phyloP scores from a whole-genome alignment of 1,284 basidiomycete genomes.

The Wallemia mellicola region DNA sequence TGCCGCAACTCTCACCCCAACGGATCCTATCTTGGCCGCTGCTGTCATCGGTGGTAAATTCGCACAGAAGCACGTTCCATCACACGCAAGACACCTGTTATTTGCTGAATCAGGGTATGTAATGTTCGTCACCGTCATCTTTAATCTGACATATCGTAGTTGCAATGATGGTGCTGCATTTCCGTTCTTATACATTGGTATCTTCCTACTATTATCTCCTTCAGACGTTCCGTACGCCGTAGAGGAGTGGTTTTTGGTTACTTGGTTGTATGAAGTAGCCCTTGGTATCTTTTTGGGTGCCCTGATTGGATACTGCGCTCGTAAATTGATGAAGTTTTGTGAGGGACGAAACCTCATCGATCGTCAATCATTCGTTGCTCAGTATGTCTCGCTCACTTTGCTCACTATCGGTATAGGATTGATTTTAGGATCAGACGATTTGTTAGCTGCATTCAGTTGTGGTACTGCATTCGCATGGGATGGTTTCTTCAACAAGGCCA shows the following conservation, averaged over 20 bases:
- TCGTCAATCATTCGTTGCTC: conserved; percentile 73
- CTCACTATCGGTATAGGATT: conserved; percentile 56
- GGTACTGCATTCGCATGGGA: conserved; percentile 97
- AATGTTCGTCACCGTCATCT: conserved; percentile 42
- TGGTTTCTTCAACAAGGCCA: conserved; percentile 88
- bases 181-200: conserved; percentile 74
- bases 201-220: conserved; percentile 43
- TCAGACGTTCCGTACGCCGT: conserved; percentile 7
- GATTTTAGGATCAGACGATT: conserved; percentile 71
- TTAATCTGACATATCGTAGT: background rate
- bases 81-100: conserved; percentile 75
- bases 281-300: conserved; percentile 54
- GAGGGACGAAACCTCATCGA: conserved; percentile 71
- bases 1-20: conserved; percentile 80
- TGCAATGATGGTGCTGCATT: conserved; percentile 28
- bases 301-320: conserved; percentile 46
- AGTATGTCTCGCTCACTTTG: conserved; percentile 29
- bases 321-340: conserved; percentile 86
- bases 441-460: conserved; percentile 76
- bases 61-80: conserved; percentile 91
- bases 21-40: conserved; percentile 40
- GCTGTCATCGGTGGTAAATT: conserved; percentile 78
- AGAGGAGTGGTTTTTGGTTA: conserved; percentile 48
- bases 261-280: conserved; percentile 39
- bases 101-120: conserved; percentile 67